A percentile compares a stretch with the other conserved stretches of the same genome.
Conservation (phyloP, 2,329 filamentous ascomycete genomes). For the Colletotrichum incanum region DNA sequence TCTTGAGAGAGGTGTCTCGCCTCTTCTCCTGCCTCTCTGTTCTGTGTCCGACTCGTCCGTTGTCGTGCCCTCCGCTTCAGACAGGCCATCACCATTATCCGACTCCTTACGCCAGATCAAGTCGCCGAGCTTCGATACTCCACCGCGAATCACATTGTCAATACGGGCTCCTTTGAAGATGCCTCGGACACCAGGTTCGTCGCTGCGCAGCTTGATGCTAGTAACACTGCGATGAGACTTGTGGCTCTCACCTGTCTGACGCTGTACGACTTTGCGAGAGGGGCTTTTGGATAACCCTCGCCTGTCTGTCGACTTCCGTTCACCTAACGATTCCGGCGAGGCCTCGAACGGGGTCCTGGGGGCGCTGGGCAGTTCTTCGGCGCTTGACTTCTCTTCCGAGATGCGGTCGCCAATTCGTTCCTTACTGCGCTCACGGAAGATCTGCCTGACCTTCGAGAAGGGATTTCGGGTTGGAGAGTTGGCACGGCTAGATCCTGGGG, state of each 20-base stretch:
- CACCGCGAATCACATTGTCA: constrained; percentile 77
- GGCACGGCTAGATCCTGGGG: constrained; percentile 74
- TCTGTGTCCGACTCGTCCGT: constrained; percentile 68
- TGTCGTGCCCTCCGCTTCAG: constrained; percentile 57
- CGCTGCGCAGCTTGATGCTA: constrained; percentile 62
- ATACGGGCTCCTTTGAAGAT: constrained; percentile 86
- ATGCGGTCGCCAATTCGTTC: constrained; percentile 57
- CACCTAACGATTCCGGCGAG: constrained; percentile 37
- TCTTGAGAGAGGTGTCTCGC: constrained; percentile 46
- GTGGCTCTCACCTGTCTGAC: constrained; percentile 61
- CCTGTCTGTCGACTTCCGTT: constrained; percentile 48
- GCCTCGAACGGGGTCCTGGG: constrained; percentile 44
- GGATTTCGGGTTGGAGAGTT: constrained; percentile 76
- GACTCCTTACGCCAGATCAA: constrained; percentile 71
- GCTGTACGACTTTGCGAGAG: constrained; percentile 54
- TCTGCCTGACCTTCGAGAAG: constrained; percentile 68
- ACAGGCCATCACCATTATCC: constrained; percentile 48
- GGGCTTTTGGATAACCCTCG: constrained; percentile 56
- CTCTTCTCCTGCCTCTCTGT: constrained; percentile 56
- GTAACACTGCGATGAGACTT: constrained; percentile 65
- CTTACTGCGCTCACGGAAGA: constrained; percentile 69
- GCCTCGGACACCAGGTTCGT: constrained; percentile 73
- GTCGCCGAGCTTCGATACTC: constrained; percentile 71
- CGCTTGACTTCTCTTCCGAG: constrained; percentile 38
- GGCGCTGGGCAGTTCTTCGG: constrained; percentile 49